phyloP scores from a whole-genome alignment of 441 rosid genomes.

The Populus tomentosa region DNA sequence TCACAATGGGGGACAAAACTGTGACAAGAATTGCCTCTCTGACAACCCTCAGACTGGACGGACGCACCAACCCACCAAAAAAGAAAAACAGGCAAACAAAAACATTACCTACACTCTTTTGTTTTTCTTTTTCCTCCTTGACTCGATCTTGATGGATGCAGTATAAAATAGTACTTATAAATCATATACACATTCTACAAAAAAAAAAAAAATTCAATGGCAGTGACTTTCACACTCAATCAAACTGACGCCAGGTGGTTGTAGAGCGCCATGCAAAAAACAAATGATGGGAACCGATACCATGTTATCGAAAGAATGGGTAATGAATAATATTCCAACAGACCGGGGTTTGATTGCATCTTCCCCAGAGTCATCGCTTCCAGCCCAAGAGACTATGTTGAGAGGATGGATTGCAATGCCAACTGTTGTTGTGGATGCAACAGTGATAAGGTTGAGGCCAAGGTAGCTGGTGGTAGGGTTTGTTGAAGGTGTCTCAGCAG shows the following conservation, averaged over 20 bases:
- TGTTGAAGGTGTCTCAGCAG: slow-evolving; percentile 85
- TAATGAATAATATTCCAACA: slow-evolving; percentile 23
- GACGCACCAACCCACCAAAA: slow-evolving; percentile 3
- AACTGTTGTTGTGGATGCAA: slow-evolving; percentile 93
- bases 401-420: slow-evolving; percentile 83
- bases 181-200: slow-evolving; percentile 47
- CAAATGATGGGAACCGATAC: slow-evolving; percentile 15
- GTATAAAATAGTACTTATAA: slow-evolving; percentile 13
- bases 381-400: slow-evolving; percentile 36
- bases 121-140: slow-evolving; percentile 20
- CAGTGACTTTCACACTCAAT: slow-evolving; percentile 24
- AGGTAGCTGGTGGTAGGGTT: slow-evolving; percentile 79
- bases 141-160: slow-evolving; percentile 4
- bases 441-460: slow-evolving; percentile 88
- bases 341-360: slow-evolving; percentile 14
- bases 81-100: neutral
- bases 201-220: slow-evolving; percentile 12
- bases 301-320: slow-evolving; percentile 34
- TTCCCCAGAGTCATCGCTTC: slow-evolving; percentile 9
- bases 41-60: slow-evolving; percentile 22
- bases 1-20: slow-evolving; percentile 39
- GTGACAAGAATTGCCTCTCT: slow-evolving; percentile 31
- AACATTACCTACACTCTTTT: slow-evolving; percentile 12
- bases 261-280: slow-evolving; percentile 12
- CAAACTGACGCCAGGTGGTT: slow-evolving; percentile 24